Evolutionary conservation across 768 basidiomycete genomes (phyloP).

Genomic region (Boletus insuetus): DNA sequence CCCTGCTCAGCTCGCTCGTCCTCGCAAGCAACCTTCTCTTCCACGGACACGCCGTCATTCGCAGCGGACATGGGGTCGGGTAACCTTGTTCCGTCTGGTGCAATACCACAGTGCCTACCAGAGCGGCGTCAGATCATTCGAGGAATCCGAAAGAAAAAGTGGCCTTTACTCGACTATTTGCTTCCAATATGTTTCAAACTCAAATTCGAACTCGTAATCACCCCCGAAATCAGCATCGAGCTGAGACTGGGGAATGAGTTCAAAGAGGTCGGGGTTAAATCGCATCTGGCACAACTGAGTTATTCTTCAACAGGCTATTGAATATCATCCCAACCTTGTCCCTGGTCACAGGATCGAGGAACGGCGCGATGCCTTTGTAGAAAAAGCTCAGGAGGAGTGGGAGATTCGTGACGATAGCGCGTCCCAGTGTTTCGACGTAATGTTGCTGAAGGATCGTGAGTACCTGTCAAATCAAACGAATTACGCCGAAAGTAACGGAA

Average conservation of each 20-base stretch:
- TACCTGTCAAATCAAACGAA: slow-evolving; percentile 38
- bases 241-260: slow-evolving; percentile 71
- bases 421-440: slow-evolving; percentile 85
- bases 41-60: not conserved
- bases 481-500: not conserved
- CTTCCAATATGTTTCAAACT: slow-evolving; percentile 74
- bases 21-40: not conserved
- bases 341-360: slow-evolving; percentile 83
- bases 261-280: slow-evolving; percentile 80
- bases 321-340: slow-evolving; percentile 58
- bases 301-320: not conserved
- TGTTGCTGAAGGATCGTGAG: slow-evolving; percentile 83
- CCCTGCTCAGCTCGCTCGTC: not conserved
- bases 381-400: slow-evolving; percentile 72
- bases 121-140: not conserved
- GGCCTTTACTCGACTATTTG: slow-evolving; percentile 64
- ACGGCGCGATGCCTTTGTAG: slow-evolving; percentile 81
- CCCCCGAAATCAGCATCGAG: slow-evolving; percentile 86
- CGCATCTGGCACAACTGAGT: slow-evolving; percentile 55
- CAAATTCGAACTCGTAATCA: slow-evolving; percentile 68
- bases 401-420: slow-evolving; percentile 80
- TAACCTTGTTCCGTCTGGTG: slow-evolving; percentile 51
- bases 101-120: slow-evolving; percentile 55
- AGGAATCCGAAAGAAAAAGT: not conserved
- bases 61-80: slow-evolving; percentile 9